Conservation (phyloP, 164 flowering plant genomes). For the Vitis labrusca region DNA sequence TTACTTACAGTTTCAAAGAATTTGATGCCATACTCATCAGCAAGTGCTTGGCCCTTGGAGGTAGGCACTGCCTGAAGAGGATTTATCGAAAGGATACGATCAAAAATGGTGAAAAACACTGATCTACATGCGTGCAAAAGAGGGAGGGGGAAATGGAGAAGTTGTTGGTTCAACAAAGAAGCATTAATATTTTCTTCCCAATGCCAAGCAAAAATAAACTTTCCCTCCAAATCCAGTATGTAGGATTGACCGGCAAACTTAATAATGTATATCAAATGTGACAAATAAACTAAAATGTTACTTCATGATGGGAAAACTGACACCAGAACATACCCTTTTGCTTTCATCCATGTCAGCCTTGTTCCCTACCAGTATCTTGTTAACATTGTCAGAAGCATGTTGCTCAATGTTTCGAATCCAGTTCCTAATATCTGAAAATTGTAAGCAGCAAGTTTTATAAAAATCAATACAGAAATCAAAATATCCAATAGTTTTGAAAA, state of each 20-base stretch:
- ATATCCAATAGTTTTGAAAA: neutral
- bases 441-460: neutral
- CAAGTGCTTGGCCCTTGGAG: conserved; percentile 83
- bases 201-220: neutral
- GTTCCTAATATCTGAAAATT: conserved; percentile 66
- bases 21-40: conserved; percentile 80
- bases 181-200: neutral
- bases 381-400: conserved; percentile 86
- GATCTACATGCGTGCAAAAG: neutral
- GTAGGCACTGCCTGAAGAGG: conserved; percentile 71
- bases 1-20: conserved; percentile 77
- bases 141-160: neutral
- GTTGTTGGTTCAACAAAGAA: neutral
- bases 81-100: neutral
- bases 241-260: neutral
- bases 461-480: neutral
- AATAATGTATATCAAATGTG: neutral
- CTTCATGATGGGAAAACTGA: neutral
- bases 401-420: conserved; percentile 91
- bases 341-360: conserved; percentile 91
- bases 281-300: neutral
- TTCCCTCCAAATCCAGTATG: neutral
- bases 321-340: conserved; percentile 56
- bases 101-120: neutral
- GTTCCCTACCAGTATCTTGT: conserved; percentile 82